These are phyloP conservation scores for Fraxinus pennsylvanica DNA, from an alignment of 257 asterid species.

Conservation along the genomic window DNA sequence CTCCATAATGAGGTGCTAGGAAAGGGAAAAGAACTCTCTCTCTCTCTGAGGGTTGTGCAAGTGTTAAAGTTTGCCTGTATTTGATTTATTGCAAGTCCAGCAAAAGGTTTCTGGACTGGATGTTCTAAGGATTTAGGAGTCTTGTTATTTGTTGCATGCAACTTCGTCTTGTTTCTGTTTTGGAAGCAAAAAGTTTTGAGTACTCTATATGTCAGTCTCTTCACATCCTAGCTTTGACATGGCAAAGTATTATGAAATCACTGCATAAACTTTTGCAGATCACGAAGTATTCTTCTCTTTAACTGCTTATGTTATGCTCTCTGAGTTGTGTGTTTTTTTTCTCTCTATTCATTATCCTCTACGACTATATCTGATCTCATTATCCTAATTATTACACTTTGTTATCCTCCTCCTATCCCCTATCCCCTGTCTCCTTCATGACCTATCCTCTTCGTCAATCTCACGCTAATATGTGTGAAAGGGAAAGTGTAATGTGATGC, in stretches of 20 bases:
- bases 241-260: neutral
- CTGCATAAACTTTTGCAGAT: neutral
- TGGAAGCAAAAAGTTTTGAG: neutral
- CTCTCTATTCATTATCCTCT: neutral
- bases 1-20: constrained; percentile 12
- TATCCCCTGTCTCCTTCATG: neutral
- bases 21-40: neutral
- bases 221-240: constrained; percentile 3
- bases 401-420: neutral
- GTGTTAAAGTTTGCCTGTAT: neutral
- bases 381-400: neutral
- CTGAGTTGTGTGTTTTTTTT: neutral
- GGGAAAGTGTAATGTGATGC: neutral
- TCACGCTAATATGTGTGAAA: constrained; percentile 10
- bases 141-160: constrained; percentile 2
- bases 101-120: neutral
- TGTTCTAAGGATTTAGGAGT: neutral
- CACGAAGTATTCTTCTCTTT: neutral
- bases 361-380: neutral
- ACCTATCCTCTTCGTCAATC: neutral
- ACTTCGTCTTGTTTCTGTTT: neutral
- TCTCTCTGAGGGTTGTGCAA: neutral
- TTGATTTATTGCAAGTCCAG: neutral
- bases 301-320: constrained; percentile 8
- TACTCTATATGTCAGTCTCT: neutral